Percentiles rank a stretch among this genome's conserved stretches.
Evolutionary conservation across 768 basidiomycete genomes (phyloP).

Genomic region (Naganishia kalamii): DNA sequence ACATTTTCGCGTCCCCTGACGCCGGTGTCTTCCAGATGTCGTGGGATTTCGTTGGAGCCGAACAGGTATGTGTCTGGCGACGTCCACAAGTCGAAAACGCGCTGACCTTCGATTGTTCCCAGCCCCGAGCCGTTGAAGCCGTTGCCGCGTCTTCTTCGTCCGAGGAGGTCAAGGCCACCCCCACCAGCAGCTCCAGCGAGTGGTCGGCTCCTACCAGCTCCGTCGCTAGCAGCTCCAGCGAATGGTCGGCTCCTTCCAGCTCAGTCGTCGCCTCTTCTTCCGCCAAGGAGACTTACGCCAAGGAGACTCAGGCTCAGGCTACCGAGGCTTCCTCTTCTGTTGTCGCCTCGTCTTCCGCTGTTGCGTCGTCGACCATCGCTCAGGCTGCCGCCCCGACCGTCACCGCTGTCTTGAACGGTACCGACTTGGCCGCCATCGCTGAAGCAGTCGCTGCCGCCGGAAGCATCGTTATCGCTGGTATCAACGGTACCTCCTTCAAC

Average conservation of each 20-base stretch:
- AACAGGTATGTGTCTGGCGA: constrained; percentile 27
- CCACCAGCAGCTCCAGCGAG: neutral
- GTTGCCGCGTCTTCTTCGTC: neutral
- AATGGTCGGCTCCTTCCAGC: constrained; percentile 9
- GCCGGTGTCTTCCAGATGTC: constrained; percentile 58
- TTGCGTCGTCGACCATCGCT: neutral
- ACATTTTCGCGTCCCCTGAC: constrained; percentile 52
- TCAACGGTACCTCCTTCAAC: neutral
- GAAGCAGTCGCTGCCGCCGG: neutral
- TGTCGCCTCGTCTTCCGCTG: neutral
- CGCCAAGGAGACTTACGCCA: neutral
- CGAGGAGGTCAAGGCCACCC: neutral
- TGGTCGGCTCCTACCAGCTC: neutral
- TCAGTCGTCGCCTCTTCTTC: constrained; percentile 1
- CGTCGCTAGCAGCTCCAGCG: neutral
- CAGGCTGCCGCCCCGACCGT: neutral
- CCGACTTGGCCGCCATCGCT: neutral
- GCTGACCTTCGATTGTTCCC: neutral
- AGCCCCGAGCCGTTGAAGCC: neutral
- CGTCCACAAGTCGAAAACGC: neutral
- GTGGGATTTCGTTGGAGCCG: constrained; percentile 56
- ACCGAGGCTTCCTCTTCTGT: neutral
- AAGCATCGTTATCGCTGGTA: neutral
- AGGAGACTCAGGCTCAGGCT: neutral
- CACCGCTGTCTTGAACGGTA: neutral